Conservation (phyloP, 1,284 basidiomycete genomes). For the Irpex sp. region DNA sequence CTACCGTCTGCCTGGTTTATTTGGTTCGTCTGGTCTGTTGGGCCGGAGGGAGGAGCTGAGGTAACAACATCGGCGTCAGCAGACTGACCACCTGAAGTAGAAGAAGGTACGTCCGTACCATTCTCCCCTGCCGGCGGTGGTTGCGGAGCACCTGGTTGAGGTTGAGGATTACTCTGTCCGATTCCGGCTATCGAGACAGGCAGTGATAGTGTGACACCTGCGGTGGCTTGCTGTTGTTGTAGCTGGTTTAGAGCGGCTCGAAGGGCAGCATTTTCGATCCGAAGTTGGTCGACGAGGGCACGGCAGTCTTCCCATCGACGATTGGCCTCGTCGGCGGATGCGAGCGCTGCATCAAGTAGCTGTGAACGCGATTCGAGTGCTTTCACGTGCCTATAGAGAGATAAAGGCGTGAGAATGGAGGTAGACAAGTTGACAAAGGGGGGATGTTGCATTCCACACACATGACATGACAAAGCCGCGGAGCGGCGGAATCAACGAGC, state of each 20-base stretch:
- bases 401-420: not conserved
- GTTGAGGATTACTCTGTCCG: not conserved
- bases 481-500: constrained; percentile 4
- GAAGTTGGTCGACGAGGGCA: constrained; percentile 72
- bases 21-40: not conserved
- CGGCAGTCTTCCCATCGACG: constrained; percentile 83
- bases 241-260: constrained; percentile 40
- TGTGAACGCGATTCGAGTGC: constrained; percentile 77
- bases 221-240: constrained; percentile 18
- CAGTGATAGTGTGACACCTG: not conserved
- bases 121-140: not conserved
- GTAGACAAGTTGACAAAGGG: not conserved
- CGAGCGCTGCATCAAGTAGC: constrained; percentile 73
- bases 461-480: not conserved
- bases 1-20: not conserved
- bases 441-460: not conserved
- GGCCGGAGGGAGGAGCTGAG: not conserved
- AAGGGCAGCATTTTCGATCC: constrained; percentile 71
- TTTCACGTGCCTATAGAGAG: constrained; percentile 63
- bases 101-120: not conserved
- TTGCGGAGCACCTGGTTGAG: not conserved
- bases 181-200: not conserved
- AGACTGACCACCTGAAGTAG: not conserved
- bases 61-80: not conserved
- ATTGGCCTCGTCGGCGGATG: constrained; percentile 79